These are phyloP conservation scores for Apiospora arundinis DNA, from an alignment of 2,329 filamentous ascomycete genomes.

Conservation along the genomic window DNA sequence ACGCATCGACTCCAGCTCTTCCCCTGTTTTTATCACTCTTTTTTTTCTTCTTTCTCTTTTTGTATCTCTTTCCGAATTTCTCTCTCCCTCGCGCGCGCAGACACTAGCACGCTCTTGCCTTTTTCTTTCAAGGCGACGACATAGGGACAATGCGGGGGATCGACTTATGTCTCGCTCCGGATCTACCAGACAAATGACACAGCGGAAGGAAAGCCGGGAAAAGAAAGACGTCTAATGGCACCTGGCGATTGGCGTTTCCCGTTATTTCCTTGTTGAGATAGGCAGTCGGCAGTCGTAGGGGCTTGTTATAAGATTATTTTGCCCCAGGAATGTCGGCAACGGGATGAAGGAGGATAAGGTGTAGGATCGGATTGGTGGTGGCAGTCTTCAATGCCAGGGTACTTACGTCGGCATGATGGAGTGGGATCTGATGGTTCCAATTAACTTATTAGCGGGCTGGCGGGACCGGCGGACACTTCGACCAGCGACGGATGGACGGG, in stretches of 20 bases:
- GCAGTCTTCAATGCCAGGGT: neutral
- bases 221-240: neutral
- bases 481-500: neutral
- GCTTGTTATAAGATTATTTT: neutral
- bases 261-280: neutral
- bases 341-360: constrained; percentile 13
- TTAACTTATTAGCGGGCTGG: constrained; percentile 9
- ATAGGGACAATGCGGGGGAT: constrained; percentile 14
- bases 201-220: neutral
- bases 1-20: constrained; percentile 6
- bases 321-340: neutral
- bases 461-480: constrained; percentile 8
- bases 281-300: neutral
- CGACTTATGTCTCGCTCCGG: constrained; percentile 10
- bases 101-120: neutral
- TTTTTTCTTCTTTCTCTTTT: neutral
- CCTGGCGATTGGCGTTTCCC: neutral
- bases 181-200: constrained; percentile 5
- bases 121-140: neutral
- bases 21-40: neutral
- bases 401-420: constrained; percentile 12
- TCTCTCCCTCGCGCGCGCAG: neutral
- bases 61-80: neutral
- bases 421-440: constrained; percentile 7
- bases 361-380: constrained; percentile 11